phyloP scores from a whole-genome alignment of 2,329 filamentous ascomycete species.

The Cladosporium halotolerans region DNA sequence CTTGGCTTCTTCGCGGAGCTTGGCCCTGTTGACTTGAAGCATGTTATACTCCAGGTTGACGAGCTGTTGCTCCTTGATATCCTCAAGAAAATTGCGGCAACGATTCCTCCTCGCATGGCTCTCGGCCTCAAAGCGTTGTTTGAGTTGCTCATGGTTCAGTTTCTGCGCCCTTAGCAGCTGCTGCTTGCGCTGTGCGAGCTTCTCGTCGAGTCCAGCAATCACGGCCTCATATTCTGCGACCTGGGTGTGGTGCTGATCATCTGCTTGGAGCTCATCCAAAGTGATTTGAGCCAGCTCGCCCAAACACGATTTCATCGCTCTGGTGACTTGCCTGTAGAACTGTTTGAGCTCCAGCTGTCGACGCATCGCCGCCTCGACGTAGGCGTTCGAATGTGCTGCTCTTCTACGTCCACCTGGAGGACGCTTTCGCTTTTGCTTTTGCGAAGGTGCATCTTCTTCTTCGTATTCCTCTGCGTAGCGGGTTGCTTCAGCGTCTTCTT shows the following conservation, averaged over 20 bases:
- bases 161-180: conserved; percentile 33
- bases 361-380: conserved; percentile 42
- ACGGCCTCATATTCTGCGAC: conserved; percentile 50
- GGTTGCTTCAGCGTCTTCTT: conserved; percentile 9
- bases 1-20: conserved; percentile 42
- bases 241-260: conserved; percentile 48
- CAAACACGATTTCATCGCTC: conserved; percentile 57
- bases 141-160: conserved; percentile 33
- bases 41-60: conserved; percentile 27
- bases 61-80: conserved; percentile 23
- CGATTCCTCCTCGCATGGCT: conserved; percentile 31
- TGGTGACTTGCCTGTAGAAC: conserved; percentile 56
- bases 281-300: conserved; percentile 59
- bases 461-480: conserved; percentile 3
- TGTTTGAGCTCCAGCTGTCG: conserved; percentile 63
- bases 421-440: conserved; percentile 11
- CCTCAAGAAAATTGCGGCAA: conserved; percentile 29
- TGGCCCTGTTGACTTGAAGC: conserved; percentile 22
- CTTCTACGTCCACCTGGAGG: conserved; percentile 35
- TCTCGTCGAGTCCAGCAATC: conserved; percentile 46
- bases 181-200: conserved; percentile 36
- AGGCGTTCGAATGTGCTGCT: conserved; percentile 41
- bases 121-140: conserved; percentile 31
- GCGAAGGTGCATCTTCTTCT: conserved; percentile 17
- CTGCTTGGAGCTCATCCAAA: conserved; percentile 51